Base-by-base conservation (phyloP, 2,329 filamentous ascomycete species). In the Botrytis aclada region DNA sequence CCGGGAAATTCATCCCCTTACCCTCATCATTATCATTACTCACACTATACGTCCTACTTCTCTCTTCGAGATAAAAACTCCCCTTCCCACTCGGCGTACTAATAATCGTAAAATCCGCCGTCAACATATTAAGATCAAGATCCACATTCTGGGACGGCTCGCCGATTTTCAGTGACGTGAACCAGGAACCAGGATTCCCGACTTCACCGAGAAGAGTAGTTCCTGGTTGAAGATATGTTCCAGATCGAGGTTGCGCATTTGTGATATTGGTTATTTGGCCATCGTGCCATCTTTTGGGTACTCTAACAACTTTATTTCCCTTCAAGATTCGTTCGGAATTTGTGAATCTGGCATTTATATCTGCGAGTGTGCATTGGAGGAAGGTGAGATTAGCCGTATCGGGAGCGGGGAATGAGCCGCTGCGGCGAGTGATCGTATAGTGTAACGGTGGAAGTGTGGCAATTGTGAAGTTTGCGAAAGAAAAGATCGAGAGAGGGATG, bases 71-170 rank as follows among this genome's bases (percentile, higher is more conserved):
- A 61, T 70, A 75, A 8, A 66, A 75, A 62, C 69, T 70, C 8
- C 77, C 74, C 41, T 72, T 69, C 2, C 66, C 70, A 51, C 77
- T 77, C 18, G 72, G 73, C 4, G 77, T 78, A 32, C 71, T 74
- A 22, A 76, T 60, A 4, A 78, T 54, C 58, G 65, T 73, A 32
- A 71, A 78, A 47, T 78, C 77, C 18, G 69, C 64, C 10, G 76
- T 77, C 61, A 78, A 51, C 75, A 78, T 76, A 56, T 77, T 74
- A 2, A 78, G 69, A 66, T 78, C 76, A 56, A 77, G 74, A 69
- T 77, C 72, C 2, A 78, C 63, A 8, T 74, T 69, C 51, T 77
- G 75, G 16, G 61, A 47, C 5, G 75, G 77, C 3, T 77, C 75
- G 32, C 77, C 77, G 8, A 77, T 72, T 25, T 72, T 69, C 20